Base-by-base conservation (phyloP, 176 grass and related monocot species). In the Poa annua region DNA sequence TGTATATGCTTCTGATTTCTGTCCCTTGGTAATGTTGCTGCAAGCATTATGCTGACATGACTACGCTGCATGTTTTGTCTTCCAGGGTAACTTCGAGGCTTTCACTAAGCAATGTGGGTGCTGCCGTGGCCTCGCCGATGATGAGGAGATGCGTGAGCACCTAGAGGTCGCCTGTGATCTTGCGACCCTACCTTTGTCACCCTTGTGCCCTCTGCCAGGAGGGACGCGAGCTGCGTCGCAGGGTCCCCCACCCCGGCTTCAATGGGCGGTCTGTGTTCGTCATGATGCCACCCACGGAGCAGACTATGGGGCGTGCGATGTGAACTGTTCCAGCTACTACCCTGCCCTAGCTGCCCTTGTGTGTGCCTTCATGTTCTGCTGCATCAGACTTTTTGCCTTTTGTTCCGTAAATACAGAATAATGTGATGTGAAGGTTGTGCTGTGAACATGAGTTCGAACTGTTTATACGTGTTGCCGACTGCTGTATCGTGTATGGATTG, bases 161-260 rank as follows among this genome's bases (percentile, higher is more conserved):
- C 71, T 98, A 5, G 92, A 98, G 85, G 82, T 82, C 20, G 76
- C 67, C 16, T 91, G 88, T 0, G 96, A 98, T 73, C 81, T 95
- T 19, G 83, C 74, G 0, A 93, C 96, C 35, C 76, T 98, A 90
- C 53, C 34, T 89, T 19, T 95, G 92, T n/a, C 96, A 98, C 85
- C 83, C 85, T 16, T 98, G 90, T 3, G 91, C 96, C 42, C 92
- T 98, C 50, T 98, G 91, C 83, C 92, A 95, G 77, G 96, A 98
- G 59, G 92, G 90, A 3, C 92, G 92, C 0, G 91, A 98, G 83
- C 77, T 95, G 74, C 96, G 96, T 3, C 92, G 96, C 54, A 69
- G 90, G 76, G 74, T 77, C 20, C 92, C 88, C 22, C 96, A 98
- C 42, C 92, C 96, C 5, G 96, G 96, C 20, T 91, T 98, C 87